Evolutionary conservation across 2,329 filamentous ascomycete species (phyloP).

Genomic region (Talaromyces verruculosus): DNA sequence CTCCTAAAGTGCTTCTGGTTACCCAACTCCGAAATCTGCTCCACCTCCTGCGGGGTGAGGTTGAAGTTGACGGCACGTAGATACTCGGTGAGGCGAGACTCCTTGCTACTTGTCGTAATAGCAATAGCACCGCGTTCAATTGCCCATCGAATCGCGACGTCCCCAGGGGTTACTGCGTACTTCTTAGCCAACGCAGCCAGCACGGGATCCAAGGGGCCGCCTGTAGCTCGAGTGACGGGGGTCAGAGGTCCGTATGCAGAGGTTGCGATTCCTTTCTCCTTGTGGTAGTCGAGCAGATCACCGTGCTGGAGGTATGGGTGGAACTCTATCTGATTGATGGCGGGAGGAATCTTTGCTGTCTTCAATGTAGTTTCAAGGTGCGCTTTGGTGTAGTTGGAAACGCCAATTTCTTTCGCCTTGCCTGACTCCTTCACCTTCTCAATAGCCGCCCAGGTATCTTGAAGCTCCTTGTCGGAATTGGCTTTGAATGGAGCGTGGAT

Average conservation of each 20-base stretch:
- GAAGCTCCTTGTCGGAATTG: conserved; percentile 1
- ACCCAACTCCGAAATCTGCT: conserved; percentile 52
- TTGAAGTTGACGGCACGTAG: conserved; percentile 57
- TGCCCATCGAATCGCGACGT: conserved; percentile 60
- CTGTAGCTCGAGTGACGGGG: conserved; percentile 55
- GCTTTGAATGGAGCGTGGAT: conserved; percentile 51
- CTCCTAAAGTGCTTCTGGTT: conserved; percentile 52
- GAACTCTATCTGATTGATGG: conserved; percentile 53
- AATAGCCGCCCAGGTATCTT: conserved; percentile 52
- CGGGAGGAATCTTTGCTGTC: conserved; percentile 47
- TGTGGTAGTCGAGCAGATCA: conserved; percentile 43
- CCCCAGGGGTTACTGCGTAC: conserved; percentile 58
- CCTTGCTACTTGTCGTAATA: conserved; percentile 62
- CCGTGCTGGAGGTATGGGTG: conserved; percentile 57
- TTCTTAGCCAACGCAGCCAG: conserved; percentile 57
- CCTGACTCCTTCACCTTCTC: conserved; percentile 43
- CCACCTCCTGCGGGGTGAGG: conserved; percentile 58
- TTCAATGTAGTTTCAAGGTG: conserved; percentile 51
- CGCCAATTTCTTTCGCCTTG: conserved; percentile 52
- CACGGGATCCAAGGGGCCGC: conserved; percentile 57
- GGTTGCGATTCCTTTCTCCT: conserved; percentile 43
- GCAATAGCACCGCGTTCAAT: conserved; percentile 61
- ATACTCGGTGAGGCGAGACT: conserved; percentile 60
- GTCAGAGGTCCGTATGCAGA: conserved; percentile 46
- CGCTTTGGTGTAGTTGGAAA: conserved; percentile 53